Evolutionary conservation across 257 asterid genomes (phyloP).

Genomic region (Nemophila menziesii): DNA sequence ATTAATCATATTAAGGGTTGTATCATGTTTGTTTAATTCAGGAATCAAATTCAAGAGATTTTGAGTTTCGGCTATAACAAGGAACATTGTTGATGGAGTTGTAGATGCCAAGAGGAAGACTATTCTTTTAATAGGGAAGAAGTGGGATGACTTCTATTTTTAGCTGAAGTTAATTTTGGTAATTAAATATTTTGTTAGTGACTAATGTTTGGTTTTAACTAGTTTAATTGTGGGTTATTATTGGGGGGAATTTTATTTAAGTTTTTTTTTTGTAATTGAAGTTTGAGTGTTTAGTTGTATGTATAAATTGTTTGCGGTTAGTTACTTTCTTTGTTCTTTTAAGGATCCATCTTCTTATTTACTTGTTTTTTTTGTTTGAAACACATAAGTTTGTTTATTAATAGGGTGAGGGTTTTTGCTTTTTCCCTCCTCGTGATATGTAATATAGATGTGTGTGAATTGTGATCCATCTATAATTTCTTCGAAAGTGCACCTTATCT

Average conservation of each 20-base stretch:
- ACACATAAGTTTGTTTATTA: too few species aligned
- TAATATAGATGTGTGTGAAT: too few species aligned
- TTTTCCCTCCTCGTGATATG: too few species aligned
- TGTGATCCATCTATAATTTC: too few species aligned
- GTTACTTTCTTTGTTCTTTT: background rate
- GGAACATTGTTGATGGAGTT: background rate
- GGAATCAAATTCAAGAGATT: constrained; percentile 3
- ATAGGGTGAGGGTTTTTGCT: too few species aligned
- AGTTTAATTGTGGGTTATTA: background rate
- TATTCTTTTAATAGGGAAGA: background rate
- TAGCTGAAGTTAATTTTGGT: background rate
- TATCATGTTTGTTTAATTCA: background rate
- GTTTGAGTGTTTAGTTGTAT: constrained; percentile 4
- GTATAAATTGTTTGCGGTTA: constrained; percentile 15
- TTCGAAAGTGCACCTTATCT: too few species aligned
- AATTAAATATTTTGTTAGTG: background rate
- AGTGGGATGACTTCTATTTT: background rate
- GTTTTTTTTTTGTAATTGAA: too few species aligned
- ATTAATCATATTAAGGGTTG: background rate
- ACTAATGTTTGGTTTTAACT: background rate
- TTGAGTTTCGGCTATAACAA: constrained; percentile 3
- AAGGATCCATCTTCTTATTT: too few species aligned
- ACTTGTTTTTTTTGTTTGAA: too few species aligned
- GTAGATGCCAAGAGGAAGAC: background rate
- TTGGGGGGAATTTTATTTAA: background rate